Conservation (phyloP, 176 grass and related monocot genomes). For the Dactylis glomerata region DNA sequence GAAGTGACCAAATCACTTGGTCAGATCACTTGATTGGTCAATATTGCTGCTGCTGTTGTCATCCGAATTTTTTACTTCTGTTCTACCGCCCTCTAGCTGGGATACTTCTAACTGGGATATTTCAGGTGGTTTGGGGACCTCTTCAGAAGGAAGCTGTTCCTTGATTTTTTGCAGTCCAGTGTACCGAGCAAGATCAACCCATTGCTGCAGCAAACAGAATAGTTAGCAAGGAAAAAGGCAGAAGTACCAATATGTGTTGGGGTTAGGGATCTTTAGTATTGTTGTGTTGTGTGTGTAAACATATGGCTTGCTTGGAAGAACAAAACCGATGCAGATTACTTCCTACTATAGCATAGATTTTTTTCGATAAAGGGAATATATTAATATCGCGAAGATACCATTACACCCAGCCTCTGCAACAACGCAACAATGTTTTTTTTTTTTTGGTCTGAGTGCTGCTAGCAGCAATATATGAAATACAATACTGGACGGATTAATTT, state of each 20-base stretch:
- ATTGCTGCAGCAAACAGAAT: slow-evolving; percentile 70
- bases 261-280: neutral
- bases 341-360: neutral
- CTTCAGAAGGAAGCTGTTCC: slow-evolving; percentile 33
- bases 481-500: neutral
- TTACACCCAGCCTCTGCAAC: no score
- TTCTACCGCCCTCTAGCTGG: slow-evolving; percentile 41
- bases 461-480: neutral
- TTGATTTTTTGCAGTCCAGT: slow-evolving; percentile 66
- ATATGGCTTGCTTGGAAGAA: neutral
- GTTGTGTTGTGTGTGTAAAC: slow-evolving; percentile 1
- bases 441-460: neutral
- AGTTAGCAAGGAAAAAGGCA: neutral
- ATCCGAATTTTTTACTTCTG: slow-evolving; percentile 50
- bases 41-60: slow-evolving; percentile 26
- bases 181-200: slow-evolving; percentile 93
- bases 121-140: slow-evolving; percentile 37
- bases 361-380: no score
- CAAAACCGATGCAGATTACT: neutral
- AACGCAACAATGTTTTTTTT: no score
- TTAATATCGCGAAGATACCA: no score
- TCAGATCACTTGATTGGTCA: slow-evolving; percentile 33
- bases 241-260: neutral
- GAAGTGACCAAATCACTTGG: slow-evolving; percentile 27
- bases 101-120: slow-evolving; percentile 38